These are phyloP conservation scores for Sarocladiaceae sp. DNA, from an alignment of 2,329 filamentous ascomycete genomes.

Conservation along the genomic window DNA sequence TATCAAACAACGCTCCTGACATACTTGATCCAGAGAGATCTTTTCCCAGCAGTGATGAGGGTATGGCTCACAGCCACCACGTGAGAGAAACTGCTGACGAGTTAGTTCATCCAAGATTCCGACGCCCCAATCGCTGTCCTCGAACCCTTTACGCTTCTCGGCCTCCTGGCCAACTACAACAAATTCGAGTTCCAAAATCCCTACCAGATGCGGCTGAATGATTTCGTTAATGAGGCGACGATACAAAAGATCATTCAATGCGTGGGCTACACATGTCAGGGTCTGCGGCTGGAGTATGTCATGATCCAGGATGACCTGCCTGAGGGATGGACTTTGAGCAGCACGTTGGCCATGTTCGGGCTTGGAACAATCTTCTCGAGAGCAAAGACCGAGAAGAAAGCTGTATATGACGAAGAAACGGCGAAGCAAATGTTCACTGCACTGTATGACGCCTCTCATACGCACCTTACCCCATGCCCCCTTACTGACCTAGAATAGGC, in stretches of 20 bases:
- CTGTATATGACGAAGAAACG: constrained; percentile 66
- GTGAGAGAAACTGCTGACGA: background rate
- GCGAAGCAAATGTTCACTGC: constrained; percentile 74
- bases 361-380: constrained; percentile 69
- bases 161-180: constrained; percentile 93
- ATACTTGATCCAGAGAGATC: constrained; percentile 89
- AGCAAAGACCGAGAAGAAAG: constrained; percentile 51
- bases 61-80: constrained; percentile 38
- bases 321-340: constrained; percentile 79
- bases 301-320: constrained; percentile 84
- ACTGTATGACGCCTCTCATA: constrained; percentile 49
- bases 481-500: constrained; percentile 42
- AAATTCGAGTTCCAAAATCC: constrained; percentile 99
- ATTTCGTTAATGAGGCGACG: constrained; percentile 87
- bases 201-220: constrained; percentile 83
- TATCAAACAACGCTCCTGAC: constrained; percentile 92
- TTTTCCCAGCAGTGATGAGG: constrained; percentile 94
- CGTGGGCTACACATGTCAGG: constrained; percentile 65
- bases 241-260: constrained; percentile 77
- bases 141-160: constrained; percentile 75
- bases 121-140: constrained; percentile 58
- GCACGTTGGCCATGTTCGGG: constrained; percentile 77
- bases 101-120: constrained; percentile 73
- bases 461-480: constrained; percentile 10
- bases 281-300: constrained; percentile 68